Conservation (phyloP, 2,329 filamentous ascomycete species). For the Cladobotryum mycophilum region DNA sequence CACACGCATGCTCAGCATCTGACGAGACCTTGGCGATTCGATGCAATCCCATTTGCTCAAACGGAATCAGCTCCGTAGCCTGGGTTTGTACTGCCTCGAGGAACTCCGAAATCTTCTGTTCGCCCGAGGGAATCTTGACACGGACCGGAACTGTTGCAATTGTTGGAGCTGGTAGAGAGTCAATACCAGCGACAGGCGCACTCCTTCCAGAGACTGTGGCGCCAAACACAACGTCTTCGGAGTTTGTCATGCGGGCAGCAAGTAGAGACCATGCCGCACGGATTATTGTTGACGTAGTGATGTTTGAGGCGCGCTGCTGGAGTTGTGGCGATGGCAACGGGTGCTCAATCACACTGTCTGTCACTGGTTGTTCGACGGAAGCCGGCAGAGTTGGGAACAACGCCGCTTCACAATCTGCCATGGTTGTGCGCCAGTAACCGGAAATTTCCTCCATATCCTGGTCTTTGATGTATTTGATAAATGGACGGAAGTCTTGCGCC, state of each 20-base stretch:
- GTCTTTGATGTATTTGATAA: too few relatives aligned
- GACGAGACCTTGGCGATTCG: slow-evolving; percentile 9
- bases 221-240: slow-evolving; percentile 26
- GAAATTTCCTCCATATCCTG: too few relatives aligned
- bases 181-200: slow-evolving; percentile 18
- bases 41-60: slow-evolving; percentile 15
- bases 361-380: too few relatives aligned
- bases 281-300: not conserved
- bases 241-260: slow-evolving; percentile 7
- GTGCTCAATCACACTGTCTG: too few relatives aligned
- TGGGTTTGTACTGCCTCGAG: slow-evolving; percentile 28
- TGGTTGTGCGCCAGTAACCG: not conserved
- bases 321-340: not conserved
- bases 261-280: slow-evolving; percentile 8
- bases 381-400: not conserved
- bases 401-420: not conserved
- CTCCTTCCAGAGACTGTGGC: slow-evolving; percentile 19
- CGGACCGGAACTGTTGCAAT: slow-evolving; percentile 23
- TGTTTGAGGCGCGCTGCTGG: not conserved
- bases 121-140: slow-evolving; percentile 4
- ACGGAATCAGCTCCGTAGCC: slow-evolving; percentile 10
- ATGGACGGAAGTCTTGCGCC: too few relatives aligned
- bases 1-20: slow-evolving; percentile 6
- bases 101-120: not conserved
- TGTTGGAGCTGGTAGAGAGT: slow-evolving; percentile 20